Base-by-base conservation (phyloP, 116 monocot species). In the Papilionanthe hybrid region DNA sequence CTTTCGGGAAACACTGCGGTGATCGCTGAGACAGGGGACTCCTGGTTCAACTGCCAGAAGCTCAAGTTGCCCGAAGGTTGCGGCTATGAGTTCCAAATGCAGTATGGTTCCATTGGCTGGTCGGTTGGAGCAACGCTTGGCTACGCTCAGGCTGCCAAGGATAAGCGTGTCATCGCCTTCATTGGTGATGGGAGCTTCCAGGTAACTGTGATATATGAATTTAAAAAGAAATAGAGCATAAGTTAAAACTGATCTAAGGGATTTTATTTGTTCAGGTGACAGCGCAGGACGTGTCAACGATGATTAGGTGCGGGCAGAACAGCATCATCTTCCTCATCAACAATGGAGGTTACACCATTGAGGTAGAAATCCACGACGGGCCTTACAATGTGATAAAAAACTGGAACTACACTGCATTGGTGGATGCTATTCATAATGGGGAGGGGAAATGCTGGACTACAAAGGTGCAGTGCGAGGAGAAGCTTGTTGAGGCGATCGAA, bases 331-430 rank as follows among this genome's bases (percentile, higher is more conserved):
- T 93, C 87, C 86, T 93, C 71, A 94, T 94, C 37, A 94, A 94
- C 89, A 91, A 94, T 30, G 94, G 94, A 13, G 94, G 94, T 2
- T 91, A 94, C 88, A 94, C 91, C 29, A 94, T 94, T 27, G 90
- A 94, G 85, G 94, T 91, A 25, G 94, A 91, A 83, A 91, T 94
- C 84, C 94, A 94, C 72, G 94, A 94, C 32, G 94, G 94, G 5
- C 94, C 94, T 10, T 94, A 94, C 83, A 94, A 94, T 45, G 91
- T 91, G 32, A 93, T 93, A 67, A 91, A 91, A 78, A 93, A 93
- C 84, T 93, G 91, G 90, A 86, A 93, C 78, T 91, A 91, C 78
- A 93, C 87, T 19, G 91, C 49, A 1, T 25, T 93, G 4, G 86
- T 90, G 5, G 87, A 90, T 10, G 91, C 91, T 32, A 84, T 93